Base-by-base conservation (phyloP, 208 protist species). In the Trypanosoma theileri region DNA sequence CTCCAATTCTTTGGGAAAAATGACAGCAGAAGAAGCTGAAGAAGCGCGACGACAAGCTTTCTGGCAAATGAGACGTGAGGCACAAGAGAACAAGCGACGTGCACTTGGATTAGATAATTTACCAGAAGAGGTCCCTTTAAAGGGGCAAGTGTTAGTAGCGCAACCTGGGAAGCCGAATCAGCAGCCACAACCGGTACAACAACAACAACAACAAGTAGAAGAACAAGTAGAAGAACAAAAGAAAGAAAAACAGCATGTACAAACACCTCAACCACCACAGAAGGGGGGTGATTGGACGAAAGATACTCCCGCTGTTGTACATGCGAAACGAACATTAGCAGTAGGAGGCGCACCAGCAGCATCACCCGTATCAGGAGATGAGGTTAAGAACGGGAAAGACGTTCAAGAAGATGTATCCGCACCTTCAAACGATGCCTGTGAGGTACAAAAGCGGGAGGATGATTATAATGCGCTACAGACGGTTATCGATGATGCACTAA, bases 1-100 rank as follows among this genome's bases (percentile, higher is more conserved):
- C 13, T 73, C 72, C 57, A 81, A 82, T 62, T 80, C 77, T 56
- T 73, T 71, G 11, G 75, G 72, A 17, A 76, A 85, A 64, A 86
- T 87, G 74, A 76, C 79, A 12, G 35, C 70, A 22, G 75, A 80
- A 59, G 81, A 93, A 51, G 66, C 82, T 14, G 83, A 89, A 50
- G 85, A 86, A 50, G 89, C 88, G 24, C 75, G 88, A 24, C 70
- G 81, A 21, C 70, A 86, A 42, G 87, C 88, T 7, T 97, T 86
- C 66, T 97, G 90, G 93, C 81, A 97, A 72, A 96, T 97, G 89
- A 81, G 90, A 4, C 77, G 79, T 14, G 89, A 92, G 66, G 87
- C 88, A 1, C 81, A 92, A 52, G 72, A 90, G 60, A 97, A 97
- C 76, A 88, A 84, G 58, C 68, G 70, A n/a, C 81, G 85, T 48